phyloP scores from a whole-genome alignment of 345 rosid genomes.

The Viola odorata region DNA sequence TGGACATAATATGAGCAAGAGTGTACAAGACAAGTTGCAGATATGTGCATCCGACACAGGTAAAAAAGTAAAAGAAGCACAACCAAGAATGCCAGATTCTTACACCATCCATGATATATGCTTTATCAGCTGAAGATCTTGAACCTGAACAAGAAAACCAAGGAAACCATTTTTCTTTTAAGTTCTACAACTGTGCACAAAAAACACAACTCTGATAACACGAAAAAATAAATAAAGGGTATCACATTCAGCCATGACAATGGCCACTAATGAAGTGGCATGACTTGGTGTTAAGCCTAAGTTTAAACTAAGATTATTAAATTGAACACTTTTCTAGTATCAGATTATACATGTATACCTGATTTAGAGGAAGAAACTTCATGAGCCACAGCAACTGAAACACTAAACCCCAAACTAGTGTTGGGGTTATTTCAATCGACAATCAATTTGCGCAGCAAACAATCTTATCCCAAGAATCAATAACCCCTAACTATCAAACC shows the following conservation, averaged over 20 bases:
- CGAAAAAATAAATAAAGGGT: too few relatives aligned
- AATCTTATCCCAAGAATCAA: too few relatives aligned
- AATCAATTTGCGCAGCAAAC: too few relatives aligned
- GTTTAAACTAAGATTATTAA: too few relatives aligned
- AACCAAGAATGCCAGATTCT: slow-evolving; percentile 31
- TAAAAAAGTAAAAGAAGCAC: slow-evolving; percentile 2
- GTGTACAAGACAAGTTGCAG: too few relatives aligned
- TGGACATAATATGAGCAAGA: too few relatives aligned
- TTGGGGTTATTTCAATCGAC: too few relatives aligned
- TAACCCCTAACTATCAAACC: too few relatives aligned
- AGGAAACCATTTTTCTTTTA: not conserved
- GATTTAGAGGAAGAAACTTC: slow-evolving; percentile 40
- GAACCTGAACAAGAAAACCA: slow-evolving; percentile 26
- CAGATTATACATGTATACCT: slow-evolving; percentile 24
- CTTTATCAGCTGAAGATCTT: slow-evolving; percentile 28
- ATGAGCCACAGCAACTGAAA: slow-evolving; percentile 70
- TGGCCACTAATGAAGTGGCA: not conserved
- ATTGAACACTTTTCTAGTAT: too few relatives aligned
- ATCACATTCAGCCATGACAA: not conserved
- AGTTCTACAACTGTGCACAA: not conserved
- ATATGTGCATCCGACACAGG: not conserved
- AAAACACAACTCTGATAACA: too few relatives aligned
- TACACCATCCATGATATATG: slow-evolving; percentile 44
- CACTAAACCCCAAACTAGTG: slow-evolving; percentile 48
- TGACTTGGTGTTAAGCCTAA: too few relatives aligned